These are phyloP conservation scores for Chaetomium sp. DNA, from an alignment of 2,329 filamentous ascomycete species.

Conservation along the genomic window DNA sequence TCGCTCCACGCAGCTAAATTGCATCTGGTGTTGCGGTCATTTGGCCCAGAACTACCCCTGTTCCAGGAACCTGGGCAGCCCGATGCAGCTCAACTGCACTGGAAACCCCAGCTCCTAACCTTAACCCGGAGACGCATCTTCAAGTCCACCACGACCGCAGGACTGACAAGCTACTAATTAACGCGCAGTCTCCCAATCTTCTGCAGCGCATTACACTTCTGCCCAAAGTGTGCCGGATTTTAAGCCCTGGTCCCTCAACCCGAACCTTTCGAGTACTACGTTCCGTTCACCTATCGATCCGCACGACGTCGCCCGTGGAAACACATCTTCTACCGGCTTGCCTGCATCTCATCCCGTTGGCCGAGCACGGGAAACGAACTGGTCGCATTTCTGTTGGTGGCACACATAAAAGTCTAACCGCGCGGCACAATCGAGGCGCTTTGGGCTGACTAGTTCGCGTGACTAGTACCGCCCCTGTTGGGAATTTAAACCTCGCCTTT, in stretches of 20 bases:
- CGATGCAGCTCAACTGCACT: background rate
- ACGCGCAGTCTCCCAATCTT: background rate
- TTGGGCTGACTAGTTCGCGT: background rate
- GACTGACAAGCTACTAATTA: too few species aligned
- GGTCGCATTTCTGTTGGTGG: too few species aligned
- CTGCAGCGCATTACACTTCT: background rate
- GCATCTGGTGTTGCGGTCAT: background rate
- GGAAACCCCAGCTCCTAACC: background rate
- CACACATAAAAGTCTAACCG: background rate
- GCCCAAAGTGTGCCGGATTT: background rate
- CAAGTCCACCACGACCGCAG: too few species aligned
- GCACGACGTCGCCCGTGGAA: too few species aligned
- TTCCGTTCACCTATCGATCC: too few species aligned
- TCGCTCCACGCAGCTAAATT: constrained; percentile 1
- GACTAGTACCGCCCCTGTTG: background rate
- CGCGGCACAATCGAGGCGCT: background rate
- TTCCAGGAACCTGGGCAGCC: background rate
- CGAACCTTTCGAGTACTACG: too few species aligned
- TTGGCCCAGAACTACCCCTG: background rate
- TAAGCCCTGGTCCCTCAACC: background rate
- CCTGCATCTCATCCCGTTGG: too few species aligned
- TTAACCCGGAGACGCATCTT: too few species aligned
- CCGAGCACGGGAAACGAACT: too few species aligned
- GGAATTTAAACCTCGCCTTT: background rate
- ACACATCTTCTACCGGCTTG: too few species aligned